phyloP scores from a whole-genome alignment of 2,329 filamentous ascomycete species.

The Pseudodiploospora longispora region DNA sequence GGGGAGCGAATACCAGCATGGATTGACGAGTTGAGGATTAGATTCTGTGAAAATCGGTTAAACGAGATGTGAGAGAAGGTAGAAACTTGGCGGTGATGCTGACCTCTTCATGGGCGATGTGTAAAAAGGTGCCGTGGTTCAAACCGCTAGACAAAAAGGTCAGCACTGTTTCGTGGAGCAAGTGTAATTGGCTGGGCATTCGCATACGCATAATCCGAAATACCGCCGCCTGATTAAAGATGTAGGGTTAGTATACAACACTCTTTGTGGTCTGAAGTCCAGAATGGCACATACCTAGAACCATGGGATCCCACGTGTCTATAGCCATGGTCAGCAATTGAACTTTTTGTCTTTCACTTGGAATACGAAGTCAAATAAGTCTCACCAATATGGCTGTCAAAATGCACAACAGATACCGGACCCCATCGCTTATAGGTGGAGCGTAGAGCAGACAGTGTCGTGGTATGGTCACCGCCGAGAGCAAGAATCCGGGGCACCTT shows the following conservation, averaged over 20 bases:
- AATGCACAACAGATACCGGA: slow-evolving; percentile 60
- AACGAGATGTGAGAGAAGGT: not conserved
- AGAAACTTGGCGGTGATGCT: not conserved
- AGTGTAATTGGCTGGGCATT: too few relatives aligned
- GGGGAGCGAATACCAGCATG: slow-evolving; percentile 74
- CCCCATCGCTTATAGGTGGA: slow-evolving; percentile 53
- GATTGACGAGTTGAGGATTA: slow-evolving; percentile 64
- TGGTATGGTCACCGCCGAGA: slow-evolving; percentile 62
- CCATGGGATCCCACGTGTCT: slow-evolving; percentile 15
- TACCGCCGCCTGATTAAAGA: slow-evolving; percentile 10
- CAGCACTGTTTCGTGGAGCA: not conserved
- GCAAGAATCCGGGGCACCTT: slow-evolving; percentile 40
- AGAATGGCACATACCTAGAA: slow-evolving; percentile 8
- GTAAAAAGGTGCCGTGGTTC: slow-evolving; percentile 19
- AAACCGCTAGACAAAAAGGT: slow-evolving; percentile 6
- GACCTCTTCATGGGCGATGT: slow-evolving; percentile 17
- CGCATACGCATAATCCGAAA: slow-evolving; percentile 13
- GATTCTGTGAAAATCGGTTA: slow-evolving; percentile 11
- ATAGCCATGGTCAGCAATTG: not conserved
- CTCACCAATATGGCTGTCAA: slow-evolving; percentile 48
- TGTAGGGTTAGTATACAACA: too few relatives aligned
- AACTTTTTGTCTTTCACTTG: not conserved
- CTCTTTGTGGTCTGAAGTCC: too few relatives aligned
- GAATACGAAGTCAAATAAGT: not conserved
- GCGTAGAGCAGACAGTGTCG: slow-evolving; percentile 57